These are phyloP conservation scores for Nymphaea colorata DNA, from an alignment of 164 flowering plant genomes.

Conservation along the genomic window DNA sequence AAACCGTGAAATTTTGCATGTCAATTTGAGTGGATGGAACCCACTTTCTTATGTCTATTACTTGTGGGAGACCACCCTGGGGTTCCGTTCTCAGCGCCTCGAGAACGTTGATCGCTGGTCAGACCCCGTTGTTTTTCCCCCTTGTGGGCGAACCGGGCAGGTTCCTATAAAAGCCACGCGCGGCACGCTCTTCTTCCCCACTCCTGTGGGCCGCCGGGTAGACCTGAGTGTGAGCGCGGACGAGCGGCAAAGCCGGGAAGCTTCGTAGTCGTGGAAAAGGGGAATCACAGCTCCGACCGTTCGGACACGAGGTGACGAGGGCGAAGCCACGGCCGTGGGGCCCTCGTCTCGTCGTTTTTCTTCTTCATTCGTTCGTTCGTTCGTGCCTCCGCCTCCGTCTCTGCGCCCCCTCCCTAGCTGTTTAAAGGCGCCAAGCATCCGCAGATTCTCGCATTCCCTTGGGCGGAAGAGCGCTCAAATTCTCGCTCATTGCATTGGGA, in stretches of 20 bases:
- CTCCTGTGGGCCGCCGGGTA: background rate
- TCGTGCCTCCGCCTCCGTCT: background rate
- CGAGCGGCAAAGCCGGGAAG: no score
- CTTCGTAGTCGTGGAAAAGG: no score
- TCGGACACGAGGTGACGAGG: no score
- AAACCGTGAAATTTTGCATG: no score
- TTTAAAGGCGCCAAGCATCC: background rate
- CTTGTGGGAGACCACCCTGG: no score
- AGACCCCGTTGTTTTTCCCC: no score
- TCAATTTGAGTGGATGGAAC: no score
- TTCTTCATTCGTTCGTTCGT: background rate
- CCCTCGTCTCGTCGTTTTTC: background rate
- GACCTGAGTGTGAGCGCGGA: background rate
- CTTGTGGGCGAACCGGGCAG: background rate
- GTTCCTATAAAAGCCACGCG: background rate
- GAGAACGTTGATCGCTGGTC: no score
- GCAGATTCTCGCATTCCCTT: background rate
- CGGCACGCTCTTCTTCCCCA: background rate
- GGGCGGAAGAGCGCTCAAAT: background rate
- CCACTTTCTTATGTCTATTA: no score
- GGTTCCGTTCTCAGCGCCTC: no score
- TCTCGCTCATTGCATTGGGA: background rate
- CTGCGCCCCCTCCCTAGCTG: background rate
- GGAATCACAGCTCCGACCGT: no score
- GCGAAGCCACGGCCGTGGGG: background rate